Conservation (phyloP, 2,329 filamentous ascomycete species). For the Colletotrichum tofieldiae region DNA sequence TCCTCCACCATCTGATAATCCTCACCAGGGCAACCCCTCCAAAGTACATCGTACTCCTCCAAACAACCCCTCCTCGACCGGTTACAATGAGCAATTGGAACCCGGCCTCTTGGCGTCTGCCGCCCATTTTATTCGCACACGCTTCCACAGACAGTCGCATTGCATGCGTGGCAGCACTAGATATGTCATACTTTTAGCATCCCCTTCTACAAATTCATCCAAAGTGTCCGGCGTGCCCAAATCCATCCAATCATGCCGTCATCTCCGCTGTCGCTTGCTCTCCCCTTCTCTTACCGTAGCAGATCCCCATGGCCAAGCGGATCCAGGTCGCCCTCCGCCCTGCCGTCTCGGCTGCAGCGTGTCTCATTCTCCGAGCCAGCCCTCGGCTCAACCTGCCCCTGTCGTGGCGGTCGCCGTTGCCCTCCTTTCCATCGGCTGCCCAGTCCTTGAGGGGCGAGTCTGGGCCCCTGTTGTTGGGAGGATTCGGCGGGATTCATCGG, state of each 20-base stretch:
- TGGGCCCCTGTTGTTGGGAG: slow-evolving; percentile 29
- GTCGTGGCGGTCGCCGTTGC: background rate
- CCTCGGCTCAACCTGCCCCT: slow-evolving; percentile 38
- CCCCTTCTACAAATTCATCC: slow-evolving; percentile 9
- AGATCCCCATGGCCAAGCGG: slow-evolving; percentile 38
- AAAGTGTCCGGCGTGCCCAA: slow-evolving; percentile 13
- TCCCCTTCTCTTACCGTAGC: background rate
- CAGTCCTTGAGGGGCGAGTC: slow-evolving; percentile 16
- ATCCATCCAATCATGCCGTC: slow-evolving; percentile 36
- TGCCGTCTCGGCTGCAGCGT: slow-evolving; percentile 32
- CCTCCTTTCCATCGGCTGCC: background rate
- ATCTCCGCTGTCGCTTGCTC: slow-evolving; percentile 21
- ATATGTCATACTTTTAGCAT: slow-evolving; percentile 15
- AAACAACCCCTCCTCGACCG: slow-evolving; percentile 5
- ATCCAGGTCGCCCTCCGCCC: slow-evolving; percentile 27
- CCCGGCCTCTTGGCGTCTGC: background rate
- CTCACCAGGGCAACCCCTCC: background rate
- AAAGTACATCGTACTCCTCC: background rate
- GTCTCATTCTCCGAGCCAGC: slow-evolving; percentile 31
- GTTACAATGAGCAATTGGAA: background rate
- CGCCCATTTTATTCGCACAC: background rate
- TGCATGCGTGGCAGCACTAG: slow-evolving; percentile 14
- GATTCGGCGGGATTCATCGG: slow-evolving; percentile 24
- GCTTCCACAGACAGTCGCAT: slow-evolving; percentile 4
- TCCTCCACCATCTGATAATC: slow-evolving; percentile 44